These are phyloP conservation scores for Ceratocystis huliohia DNA, from an alignment of 2,329 filamentous ascomycete genomes.

Conservation along the genomic window DNA sequence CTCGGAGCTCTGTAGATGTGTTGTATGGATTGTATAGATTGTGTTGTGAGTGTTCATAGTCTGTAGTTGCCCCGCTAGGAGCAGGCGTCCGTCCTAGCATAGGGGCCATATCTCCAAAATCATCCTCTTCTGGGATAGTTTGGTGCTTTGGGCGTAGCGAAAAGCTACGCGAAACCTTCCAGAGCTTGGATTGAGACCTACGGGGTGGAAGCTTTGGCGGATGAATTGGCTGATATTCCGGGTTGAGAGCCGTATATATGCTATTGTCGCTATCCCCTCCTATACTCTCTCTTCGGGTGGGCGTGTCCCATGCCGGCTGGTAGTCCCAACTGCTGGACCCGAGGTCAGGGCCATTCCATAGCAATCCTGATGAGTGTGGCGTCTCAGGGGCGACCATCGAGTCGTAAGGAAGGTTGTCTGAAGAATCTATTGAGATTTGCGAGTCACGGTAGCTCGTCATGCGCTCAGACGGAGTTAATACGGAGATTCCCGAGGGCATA, in stretches of 20 bases:
- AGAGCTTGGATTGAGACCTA: neutral
- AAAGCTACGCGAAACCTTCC: neutral
- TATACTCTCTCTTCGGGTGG: neutral
- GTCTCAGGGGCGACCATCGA: neutral
- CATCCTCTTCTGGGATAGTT: slow-evolving; percentile 13
- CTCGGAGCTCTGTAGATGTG: neutral
- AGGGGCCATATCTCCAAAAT: neutral
- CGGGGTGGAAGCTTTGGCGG: neutral
- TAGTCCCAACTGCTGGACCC: neutral
- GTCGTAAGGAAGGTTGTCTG: neutral
- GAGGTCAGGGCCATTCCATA: neutral
- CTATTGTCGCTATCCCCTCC: neutral
- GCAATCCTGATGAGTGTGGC: neutral
- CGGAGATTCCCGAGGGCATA: slow-evolving; percentile 6
- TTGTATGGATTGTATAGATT: neutral
- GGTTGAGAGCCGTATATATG: neutral
- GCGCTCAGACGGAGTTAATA: slow-evolving; percentile 13
- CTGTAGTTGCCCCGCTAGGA: neutral
- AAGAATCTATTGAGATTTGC: slow-evolving; percentile 5
- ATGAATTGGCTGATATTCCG: neutral
- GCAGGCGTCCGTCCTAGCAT: neutral
- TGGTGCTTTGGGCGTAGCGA: neutral
- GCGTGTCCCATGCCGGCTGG: neutral
- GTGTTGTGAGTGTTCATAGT: neutral
- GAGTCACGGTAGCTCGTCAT: neutral